Base-by-base conservation (phyloP, 192 early-diverging fungal species). In the Gigaspora rosea region DNA sequence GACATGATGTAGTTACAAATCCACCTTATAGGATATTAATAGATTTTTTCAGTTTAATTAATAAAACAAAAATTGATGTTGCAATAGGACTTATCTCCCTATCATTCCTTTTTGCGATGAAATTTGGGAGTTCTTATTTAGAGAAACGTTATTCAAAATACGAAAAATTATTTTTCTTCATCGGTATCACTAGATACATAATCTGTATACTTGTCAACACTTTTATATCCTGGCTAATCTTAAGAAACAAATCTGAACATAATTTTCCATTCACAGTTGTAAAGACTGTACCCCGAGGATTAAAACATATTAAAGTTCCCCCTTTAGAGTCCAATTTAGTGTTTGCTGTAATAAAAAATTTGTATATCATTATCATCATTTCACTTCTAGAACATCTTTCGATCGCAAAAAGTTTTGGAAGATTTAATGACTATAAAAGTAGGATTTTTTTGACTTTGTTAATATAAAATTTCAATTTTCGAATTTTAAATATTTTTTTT, bases 321-420 rank as follows among this genome's bases (percentile, higher is more conserved):
- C 51, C 51, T 52, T 15, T 52, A 13, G 2, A 0, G 15, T 13
- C 51, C 15, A 15, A 52, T 4, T 15, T 52, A 52, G 51, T 52
- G 9, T 9, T 2, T 13, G 1, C 5, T 52, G 51, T 52, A 52
- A 5, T 52, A 52, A 52, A 8, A 52, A 52, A 7, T 87, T 91
- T 8, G 90, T 92, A 4, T 69, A 78, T 13, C 70, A 92, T 64
- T 80, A 82, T 68, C 75, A 84, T 98, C 8, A 86, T 96, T 48
- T 80, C 89, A 68, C 89, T 98, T 64, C 85, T 98, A 76, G 96
- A 98, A 83, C 95, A 96, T 79, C 90, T 95, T 81, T 92, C 94
- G 32, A 93, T 98, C 74, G 84, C 90, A 66, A 95, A 94, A 83
- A 92, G 92, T 48, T 95, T 95, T 84, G 95, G 92, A 27, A 88